A percentile compares a stretch with the other conserved stretches of the same genome.
These are phyloP conservation scores for Epicoccum nigrum DNA, from an alignment of 2,329 filamentous ascomycete species.

Conservation along the genomic window DNA sequence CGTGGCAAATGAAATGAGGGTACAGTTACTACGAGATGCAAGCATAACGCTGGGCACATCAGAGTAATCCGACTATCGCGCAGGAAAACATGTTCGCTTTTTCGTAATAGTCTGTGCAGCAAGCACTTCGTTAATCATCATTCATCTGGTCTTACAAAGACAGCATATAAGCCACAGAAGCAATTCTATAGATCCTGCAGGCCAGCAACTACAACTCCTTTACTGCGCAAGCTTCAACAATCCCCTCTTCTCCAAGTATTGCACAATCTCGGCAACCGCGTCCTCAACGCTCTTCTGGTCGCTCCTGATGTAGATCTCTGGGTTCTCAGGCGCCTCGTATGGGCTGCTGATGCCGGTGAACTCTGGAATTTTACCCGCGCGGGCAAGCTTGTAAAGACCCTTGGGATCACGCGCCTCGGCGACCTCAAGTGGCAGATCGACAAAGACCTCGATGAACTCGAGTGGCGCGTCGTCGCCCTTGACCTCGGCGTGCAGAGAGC, in stretches of 20 bases:
- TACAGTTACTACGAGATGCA: no score
- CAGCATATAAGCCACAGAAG: no score
- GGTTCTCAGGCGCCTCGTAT: slow-evolving; percentile 85
- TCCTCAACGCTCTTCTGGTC: slow-evolving; percentile 85
- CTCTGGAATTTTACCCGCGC: slow-evolving; percentile 91
- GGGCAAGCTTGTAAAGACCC: slow-evolving; percentile 96
- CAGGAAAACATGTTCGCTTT: background rate
- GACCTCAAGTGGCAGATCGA: slow-evolving; percentile 89
- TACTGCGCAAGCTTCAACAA: slow-evolving; percentile 53
- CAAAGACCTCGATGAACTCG: slow-evolving; percentile 90
- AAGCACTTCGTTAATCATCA: slow-evolving; percentile 1
- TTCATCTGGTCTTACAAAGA: background rate
- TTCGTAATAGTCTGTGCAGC: background rate
- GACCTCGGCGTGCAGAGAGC: slow-evolving; percentile 74
- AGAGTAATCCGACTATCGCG: no score
- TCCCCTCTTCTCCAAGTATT: slow-evolving; percentile 75
- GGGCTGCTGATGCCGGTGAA: slow-evolving; percentile 96
- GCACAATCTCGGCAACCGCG: slow-evolving; percentile 81
- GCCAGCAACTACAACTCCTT: background rate
- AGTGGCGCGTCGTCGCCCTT: slow-evolving; percentile 65
- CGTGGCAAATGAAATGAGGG: no score
- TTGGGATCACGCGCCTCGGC: slow-evolving; percentile 96
- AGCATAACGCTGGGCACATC: background rate
- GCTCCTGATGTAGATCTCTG: slow-evolving; percentile 87
- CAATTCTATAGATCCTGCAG: background rate